Evolutionary conservation across 169 alveolate species (phyloP).

Genomic region (Cystoisospora suis): DNA sequence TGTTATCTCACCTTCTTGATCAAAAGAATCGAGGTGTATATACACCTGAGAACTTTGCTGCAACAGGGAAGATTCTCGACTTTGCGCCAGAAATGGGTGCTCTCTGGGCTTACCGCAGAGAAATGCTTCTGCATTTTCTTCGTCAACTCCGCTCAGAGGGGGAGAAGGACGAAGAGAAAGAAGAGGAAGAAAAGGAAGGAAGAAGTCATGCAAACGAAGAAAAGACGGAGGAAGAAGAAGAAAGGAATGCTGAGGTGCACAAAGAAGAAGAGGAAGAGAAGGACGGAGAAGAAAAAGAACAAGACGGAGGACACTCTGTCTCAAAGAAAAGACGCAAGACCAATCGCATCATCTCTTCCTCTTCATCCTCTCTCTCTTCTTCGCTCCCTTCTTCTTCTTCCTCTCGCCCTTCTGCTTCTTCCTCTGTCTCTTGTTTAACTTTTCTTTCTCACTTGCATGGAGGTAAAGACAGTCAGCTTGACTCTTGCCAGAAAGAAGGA

Average conservation of each 20-base stretch:
- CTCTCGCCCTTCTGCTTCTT: neutral
- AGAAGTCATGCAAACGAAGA: neutral
- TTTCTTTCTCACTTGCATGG: too few relatives aligned
- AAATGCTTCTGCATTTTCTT: neutral
- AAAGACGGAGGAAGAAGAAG: neutral
- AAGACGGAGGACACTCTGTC: neutral
- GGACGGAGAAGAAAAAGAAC: neutral
- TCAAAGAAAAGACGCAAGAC: too few relatives aligned
- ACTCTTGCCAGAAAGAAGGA: too few relatives aligned
- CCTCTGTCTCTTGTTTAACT: too few relatives aligned
- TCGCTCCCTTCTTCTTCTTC: neutral
- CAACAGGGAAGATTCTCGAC: slow-evolving; percentile 54
- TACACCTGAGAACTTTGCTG: slow-evolving; percentile 43
- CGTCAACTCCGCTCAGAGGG: neutral
- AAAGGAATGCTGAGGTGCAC: neutral
- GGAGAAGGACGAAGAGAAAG: neutral
- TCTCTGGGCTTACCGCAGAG: slow-evolving; percentile 50
- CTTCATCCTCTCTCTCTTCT: neutral
- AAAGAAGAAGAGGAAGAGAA: neutral
- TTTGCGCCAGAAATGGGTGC: slow-evolving; percentile 43
- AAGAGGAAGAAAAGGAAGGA: neutral
- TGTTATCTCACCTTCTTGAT: slow-evolving; percentile 36
- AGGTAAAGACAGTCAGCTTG: too few relatives aligned
- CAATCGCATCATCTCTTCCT: neutral
- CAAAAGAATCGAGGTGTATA: slow-evolving; percentile 14